phyloP scores from a whole-genome alignment of 2,329 filamentous ascomycete species.

The Ophiostoma sp. region DNA sequence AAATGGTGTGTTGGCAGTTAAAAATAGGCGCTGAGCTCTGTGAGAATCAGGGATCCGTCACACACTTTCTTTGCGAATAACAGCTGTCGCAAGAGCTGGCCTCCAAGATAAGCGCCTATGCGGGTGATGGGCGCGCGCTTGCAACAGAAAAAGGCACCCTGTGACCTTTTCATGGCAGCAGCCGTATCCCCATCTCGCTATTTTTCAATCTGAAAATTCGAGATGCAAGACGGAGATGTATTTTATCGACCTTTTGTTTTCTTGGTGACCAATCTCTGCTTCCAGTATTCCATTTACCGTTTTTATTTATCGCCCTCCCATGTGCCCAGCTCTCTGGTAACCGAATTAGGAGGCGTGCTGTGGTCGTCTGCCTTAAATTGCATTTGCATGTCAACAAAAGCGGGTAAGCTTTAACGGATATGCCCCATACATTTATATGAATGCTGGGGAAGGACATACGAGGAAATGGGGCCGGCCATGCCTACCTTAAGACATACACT shows the following conservation, averaged over 20 bases:
- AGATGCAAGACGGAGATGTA: not conserved
- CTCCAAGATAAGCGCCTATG: not conserved
- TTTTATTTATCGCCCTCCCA: not conserved
- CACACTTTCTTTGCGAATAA: too few relatives aligned
- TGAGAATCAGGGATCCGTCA: not conserved
- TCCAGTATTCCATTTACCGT: not conserved
- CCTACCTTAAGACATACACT: too few relatives aligned
- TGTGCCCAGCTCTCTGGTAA: not conserved
- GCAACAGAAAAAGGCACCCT: not conserved
- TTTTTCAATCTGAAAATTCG: not conserved
- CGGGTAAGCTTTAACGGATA: not conserved
- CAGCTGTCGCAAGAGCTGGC: not conserved
- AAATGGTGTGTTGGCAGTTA: not conserved
- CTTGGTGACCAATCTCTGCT: not conserved
- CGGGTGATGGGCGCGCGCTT: not conserved
- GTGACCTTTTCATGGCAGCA: not conserved
- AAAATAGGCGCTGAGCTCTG: not conserved
- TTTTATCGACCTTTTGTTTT: not conserved
- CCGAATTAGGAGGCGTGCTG: not conserved
- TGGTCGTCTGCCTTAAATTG: not conserved
- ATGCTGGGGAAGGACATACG: slow-evolving; percentile 17
- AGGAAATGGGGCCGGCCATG: not conserved
- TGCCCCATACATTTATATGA: not conserved
- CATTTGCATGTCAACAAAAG: not conserved
- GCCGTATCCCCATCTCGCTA: not conserved